Evolutionary conservation across 2,329 filamentous ascomycete species (phyloP).

Genomic region (Ceratocystis cubensis): DNA sequence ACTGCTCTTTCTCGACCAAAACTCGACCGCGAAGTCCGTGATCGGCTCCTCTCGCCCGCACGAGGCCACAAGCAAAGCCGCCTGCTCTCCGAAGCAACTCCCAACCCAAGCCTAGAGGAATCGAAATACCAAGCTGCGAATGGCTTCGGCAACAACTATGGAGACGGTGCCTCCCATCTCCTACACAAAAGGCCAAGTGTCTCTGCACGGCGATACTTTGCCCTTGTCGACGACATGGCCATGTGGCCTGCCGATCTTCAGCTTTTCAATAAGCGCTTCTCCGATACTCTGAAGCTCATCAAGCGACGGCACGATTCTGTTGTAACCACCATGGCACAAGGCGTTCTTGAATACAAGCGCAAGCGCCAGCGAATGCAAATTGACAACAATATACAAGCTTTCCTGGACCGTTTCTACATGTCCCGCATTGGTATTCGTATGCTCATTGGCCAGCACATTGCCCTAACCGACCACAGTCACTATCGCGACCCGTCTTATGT

Average conservation of each 20-base stretch:
- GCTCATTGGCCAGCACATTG: conserved; percentile 97
- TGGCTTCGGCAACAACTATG: conserved; percentile 33
- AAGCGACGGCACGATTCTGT: conserved; percentile 94
- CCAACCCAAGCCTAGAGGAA: conserved; percentile 77
- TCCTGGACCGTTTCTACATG: conserved; percentile 99
- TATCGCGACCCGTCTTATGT: conserved; percentile 87
- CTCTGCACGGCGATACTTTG: conserved; percentile 67
- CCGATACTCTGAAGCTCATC: conserved; percentile 79
- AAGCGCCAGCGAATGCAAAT: conserved; percentile 96
- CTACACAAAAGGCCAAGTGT: conserved; percentile 38
- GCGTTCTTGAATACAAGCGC: conserved; percentile 95
- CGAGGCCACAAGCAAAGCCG: conserved; percentile 47
- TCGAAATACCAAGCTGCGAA: conserved; percentile 61
- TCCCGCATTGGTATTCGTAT: conserved; percentile 97
- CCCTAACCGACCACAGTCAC: conserved; percentile 83
- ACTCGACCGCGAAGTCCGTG: conserved; percentile 61
- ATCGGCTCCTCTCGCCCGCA: conserved; percentile 60
- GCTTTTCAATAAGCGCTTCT: conserved; percentile 86
- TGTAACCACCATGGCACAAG: conserved; percentile 94
- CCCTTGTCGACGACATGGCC: conserved; percentile 80
- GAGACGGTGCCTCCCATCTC: conserved; percentile 36
- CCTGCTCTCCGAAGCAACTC: conserved; percentile 68
- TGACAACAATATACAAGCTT: conserved; percentile 91
- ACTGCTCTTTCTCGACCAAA: conserved; percentile 69
- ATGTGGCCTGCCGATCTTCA: conserved; percentile 92